A percentile compares a stretch with the other conserved stretches of the same genome.
These are phyloP conservation scores for Spergularia marina DNA, from an alignment of 148 eudicot genomes.

Conservation along the genomic window DNA sequence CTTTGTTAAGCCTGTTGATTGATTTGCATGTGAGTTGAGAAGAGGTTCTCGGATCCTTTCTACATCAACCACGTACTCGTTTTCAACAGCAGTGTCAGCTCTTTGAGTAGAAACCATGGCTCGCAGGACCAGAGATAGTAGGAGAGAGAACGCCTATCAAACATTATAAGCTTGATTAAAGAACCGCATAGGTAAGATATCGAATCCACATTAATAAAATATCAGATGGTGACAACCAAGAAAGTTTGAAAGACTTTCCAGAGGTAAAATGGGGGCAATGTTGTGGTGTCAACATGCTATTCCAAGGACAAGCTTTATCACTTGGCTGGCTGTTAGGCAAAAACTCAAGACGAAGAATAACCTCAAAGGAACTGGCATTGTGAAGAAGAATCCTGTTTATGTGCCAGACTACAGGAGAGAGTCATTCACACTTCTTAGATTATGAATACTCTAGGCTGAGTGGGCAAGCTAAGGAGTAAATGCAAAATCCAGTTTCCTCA, in stretches of 20 bases:
- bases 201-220: neutral
- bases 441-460: too few species aligned
- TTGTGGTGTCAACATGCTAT: too few species aligned
- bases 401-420: too few species aligned
- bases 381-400: too few species aligned
- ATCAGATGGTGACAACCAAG: neutral
- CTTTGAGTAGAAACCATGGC: slow-evolving; percentile 50
- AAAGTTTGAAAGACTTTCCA: neutral
- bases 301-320: too few species aligned
- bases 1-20: slow-evolving; percentile 42
- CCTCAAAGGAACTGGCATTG: too few species aligned
- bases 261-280: too few species aligned
- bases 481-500: too few species aligned
- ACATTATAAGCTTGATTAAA: slow-evolving; percentile 5
- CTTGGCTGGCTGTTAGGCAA: too few species aligned
- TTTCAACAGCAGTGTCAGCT: slow-evolving; percentile 47
- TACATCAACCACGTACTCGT: slow-evolving; percentile 35
- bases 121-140: slow-evolving; percentile 57
- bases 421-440: too few species aligned
- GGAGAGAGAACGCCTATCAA: slow-evolving; percentile 54
- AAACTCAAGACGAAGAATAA: too few species aligned
- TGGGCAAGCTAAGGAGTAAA: too few species aligned
- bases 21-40: slow-evolving; percentile 44
- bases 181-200: neutral
- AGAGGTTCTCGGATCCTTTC: slow-evolving; percentile 55